Conservation (phyloP, 75 land plant genomes). For the Pinus taeda region DNA sequence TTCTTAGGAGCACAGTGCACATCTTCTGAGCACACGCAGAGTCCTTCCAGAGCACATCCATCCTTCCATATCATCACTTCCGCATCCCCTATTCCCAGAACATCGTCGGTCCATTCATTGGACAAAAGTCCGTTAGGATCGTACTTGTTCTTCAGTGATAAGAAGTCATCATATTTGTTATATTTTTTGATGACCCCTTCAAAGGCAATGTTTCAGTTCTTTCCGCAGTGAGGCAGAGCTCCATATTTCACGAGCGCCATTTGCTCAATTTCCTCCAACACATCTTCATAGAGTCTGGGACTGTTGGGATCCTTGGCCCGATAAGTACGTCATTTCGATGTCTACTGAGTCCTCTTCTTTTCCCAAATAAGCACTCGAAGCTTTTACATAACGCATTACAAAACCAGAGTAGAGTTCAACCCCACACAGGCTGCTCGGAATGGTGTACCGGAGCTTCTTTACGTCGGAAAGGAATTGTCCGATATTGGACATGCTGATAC, state of each 20-base stretch:
- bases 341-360: conserved; percentile 57
- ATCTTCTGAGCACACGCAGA: too few species aligned
- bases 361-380: conserved; percentile 57
- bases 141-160: conserved; percentile 30
- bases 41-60: too few species aligned
- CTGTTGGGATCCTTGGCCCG: conserved; percentile 35
- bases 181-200: conserved; percentile 30
- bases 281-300: conserved; percentile 60
- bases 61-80: too few species aligned
- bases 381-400: conserved; percentile 46
- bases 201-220: conserved; percentile 63
- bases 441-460: conserved; percentile 37
- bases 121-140: conserved; percentile 59
- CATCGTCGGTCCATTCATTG: conserved; percentile 49
- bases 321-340: conserved; percentile 61
- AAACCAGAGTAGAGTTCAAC: conserved; percentile 57
- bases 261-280: conserved; percentile 75
- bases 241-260: conserved; percentile 62
- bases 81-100: too few species aligned
- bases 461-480: conserved; percentile 57
- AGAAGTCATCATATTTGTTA: conserved; percentile 28
- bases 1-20: too few species aligned
- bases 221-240: conserved; percentile 72
- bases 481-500: conserved; percentile 39
- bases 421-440: conserved; percentile 49